Evolutionary conservation across 2,329 filamentous ascomycete genomes (phyloP).

Genomic region (Fusarium coffeatum): DNA sequence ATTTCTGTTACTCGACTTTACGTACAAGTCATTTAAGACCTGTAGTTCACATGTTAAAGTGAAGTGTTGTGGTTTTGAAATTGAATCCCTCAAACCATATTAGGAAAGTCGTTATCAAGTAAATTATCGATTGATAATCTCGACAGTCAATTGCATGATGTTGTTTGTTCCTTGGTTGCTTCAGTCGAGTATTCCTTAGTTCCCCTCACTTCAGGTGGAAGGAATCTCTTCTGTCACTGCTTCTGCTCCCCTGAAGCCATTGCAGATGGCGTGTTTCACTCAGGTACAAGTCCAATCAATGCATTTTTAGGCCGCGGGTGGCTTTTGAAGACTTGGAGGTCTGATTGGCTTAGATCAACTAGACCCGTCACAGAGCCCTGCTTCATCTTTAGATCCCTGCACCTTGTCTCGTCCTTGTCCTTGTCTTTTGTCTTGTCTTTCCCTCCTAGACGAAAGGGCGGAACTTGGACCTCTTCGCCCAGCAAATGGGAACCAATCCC

Average conservation of each 20-base stretch:
- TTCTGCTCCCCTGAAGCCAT: slow-evolving; percentile 27
- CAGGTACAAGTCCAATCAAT: slow-evolving; percentile 43
- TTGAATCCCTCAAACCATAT: background rate
- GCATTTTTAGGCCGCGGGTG: slow-evolving; percentile 25
- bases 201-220: slow-evolving; percentile 9
- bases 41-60: slow-evolving; percentile 6
- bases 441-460: background rate
- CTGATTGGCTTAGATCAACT: slow-evolving; percentile 32
- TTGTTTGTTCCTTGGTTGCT: slow-evolving; percentile 15
- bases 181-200: slow-evolving; percentile 2
- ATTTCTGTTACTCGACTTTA: background rate
- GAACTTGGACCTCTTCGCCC: background rate
- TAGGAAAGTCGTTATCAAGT: slow-evolving; percentile 3
- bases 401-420: background rate
- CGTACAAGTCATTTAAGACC: slow-evolving; percentile 3
- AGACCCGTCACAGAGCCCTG: slow-evolving; percentile 33
- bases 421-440: background rate
- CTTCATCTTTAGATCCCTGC: slow-evolving; percentile 19
- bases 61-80: background rate
- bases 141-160: slow-evolving; percentile 5
- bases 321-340: slow-evolving; percentile 24
- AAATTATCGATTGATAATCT: slow-evolving; percentile 9
- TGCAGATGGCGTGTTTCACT: slow-evolving; percentile 42
- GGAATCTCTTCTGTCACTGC: slow-evolving; percentile 2
- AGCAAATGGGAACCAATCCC: slow-evolving; percentile 29